These are phyloP conservation scores for Wickerhamiella bombiphila DNA, from an alignment of 805 yeast genomes.

Conservation along the genomic window DNA sequence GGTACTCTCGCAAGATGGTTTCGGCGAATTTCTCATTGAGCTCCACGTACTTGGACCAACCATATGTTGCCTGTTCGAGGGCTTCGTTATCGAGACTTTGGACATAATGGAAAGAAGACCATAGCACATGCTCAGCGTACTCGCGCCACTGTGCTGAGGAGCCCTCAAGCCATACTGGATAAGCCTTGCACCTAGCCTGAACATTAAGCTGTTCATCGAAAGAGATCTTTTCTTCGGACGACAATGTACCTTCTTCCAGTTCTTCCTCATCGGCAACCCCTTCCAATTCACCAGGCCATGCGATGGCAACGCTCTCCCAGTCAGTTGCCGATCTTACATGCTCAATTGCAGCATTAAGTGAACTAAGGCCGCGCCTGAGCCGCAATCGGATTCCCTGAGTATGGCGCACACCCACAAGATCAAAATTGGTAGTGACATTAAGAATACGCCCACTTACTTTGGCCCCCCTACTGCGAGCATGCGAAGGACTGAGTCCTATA, in stretches of 20 bases:
- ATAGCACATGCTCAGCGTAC: slow-evolving; percentile 77
- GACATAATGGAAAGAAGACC: slow-evolving; percentile 94
- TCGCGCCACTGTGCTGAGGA: slow-evolving; percentile 69
- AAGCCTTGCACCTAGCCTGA: slow-evolving; percentile 3
- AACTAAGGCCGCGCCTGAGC: slow-evolving; percentile 59
- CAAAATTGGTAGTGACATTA: slow-evolving; percentile 52
- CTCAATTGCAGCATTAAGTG: slow-evolving; percentile 61
- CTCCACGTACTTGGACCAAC: slow-evolving; percentile 72
- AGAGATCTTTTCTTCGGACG: slow-evolving; percentile 38
- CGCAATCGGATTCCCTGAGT: slow-evolving; percentile 33
- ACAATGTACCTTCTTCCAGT: slow-evolving; percentile 32
- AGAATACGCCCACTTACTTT: slow-evolving; percentile 49
- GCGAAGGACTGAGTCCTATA: slow-evolving; percentile 12
- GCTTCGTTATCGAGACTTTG: slow-evolving; percentile 25
- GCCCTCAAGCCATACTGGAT: slow-evolving; percentile 76
- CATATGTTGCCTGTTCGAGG: slow-evolving; percentile 43
- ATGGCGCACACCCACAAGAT: slow-evolving; percentile 39
- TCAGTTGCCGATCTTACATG: slow-evolving; percentile 38
- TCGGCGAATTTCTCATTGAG: slow-evolving; percentile 85
- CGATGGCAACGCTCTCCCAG: slow-evolving; percentile 81
- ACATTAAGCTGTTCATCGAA: slow-evolving; percentile 30
- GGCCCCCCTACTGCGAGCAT: slow-evolving; percentile 15
- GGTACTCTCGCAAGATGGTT: slow-evolving; percentile 53
- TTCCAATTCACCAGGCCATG: slow-evolving; percentile 87
- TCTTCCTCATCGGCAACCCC: slow-evolving; percentile 14